Base-by-base conservation (phyloP, 805 yeast genomes). In the Ogataea neopini region DNA sequence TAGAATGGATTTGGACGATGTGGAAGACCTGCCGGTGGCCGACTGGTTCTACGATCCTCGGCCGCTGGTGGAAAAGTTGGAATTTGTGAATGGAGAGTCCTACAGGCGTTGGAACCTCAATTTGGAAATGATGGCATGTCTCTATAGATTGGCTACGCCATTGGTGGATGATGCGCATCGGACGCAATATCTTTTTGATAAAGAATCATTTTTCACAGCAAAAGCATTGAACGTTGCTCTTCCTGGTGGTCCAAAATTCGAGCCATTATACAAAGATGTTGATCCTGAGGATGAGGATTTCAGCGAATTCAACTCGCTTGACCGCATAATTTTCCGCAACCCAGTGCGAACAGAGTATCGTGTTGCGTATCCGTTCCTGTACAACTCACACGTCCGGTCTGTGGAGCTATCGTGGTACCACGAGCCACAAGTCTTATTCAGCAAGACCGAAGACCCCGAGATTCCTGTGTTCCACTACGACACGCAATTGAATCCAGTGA, bases 191-290 rank as follows among this genome's bases (percentile, higher is more conserved):
- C 67, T 90, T 33, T 92, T 91, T 63, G 90, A 91, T 57, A 81
- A 80, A 48, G 75, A 84, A 45, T 75, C 97, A 0, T 88, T 94
- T 54, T 80, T 85, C 64, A 91, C 97, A 0, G 96, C 98, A 0
- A 94, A 94, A 61, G 92, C 96, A 7, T 73, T 94, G 43, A 89
- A 91, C 59, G 76, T 84, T 38, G 85, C 96, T 1, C 73, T 94
- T 28, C 97, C 97, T 0, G 96, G 96, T 10, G 99, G 99, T 0
- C 98, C 99, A 10, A 88, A 86, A 62, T 94, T 90, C 66, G 98
- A 91, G 68, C 96, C 96, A 0, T 67, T 91, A 13, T 81, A 75
- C 67, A 81, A 83, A 50, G 87, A 84, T 44, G 70, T 73, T 32
- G 82, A 82, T 55, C 75, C 76, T 22, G 86, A 81, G 39, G 63